phyloP scores from a whole-genome alignment of 2,329 filamentous ascomycete species.

The Beauveria scarabaeidicola region DNA sequence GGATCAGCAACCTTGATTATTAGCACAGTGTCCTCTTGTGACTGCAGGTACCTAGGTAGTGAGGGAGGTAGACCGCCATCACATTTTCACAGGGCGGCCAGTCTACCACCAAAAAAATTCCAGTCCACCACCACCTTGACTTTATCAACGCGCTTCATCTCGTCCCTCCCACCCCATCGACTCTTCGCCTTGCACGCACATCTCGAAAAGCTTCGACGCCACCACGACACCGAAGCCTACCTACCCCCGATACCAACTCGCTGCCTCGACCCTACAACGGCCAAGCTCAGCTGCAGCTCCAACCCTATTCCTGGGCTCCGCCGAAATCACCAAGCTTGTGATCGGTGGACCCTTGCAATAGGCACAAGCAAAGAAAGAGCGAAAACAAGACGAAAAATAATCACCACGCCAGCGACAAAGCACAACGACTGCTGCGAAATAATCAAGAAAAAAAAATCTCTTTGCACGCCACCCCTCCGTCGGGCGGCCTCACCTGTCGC shows the following conservation, averaged over 20 bases:
- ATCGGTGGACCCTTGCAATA: slow-evolving; percentile 8
- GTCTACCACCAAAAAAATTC: not conserved
- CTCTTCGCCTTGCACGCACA: too few relatives aligned
- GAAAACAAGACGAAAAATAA: not conserved
- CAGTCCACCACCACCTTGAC: not conserved
- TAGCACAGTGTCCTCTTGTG: slow-evolving; percentile 5
- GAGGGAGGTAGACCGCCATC: not conserved
- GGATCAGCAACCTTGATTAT: not conserved
- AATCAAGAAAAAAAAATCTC: not conserved
- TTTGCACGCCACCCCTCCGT: not conserved
- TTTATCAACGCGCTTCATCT: slow-evolving; percentile 1
- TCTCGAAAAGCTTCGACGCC: not conserved
- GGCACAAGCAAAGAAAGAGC: slow-evolving; percentile 4
- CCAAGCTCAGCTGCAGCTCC: not conserved
- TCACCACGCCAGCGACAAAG: not conserved
- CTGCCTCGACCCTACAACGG: not conserved
- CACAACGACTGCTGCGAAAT: not conserved
- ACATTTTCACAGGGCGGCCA: not conserved
- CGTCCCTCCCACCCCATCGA: not conserved
- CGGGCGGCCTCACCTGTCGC: slow-evolving; percentile 19
- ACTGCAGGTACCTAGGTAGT: not conserved
- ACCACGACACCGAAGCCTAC: not conserved
- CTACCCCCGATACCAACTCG: not conserved
- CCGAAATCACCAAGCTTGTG: slow-evolving; percentile 5
- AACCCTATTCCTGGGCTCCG: slow-evolving; percentile 2